Evolutionary conservation across 2,329 filamentous ascomycete genomes (phyloP).

Genomic region (Fusarium globosum): DNA sequence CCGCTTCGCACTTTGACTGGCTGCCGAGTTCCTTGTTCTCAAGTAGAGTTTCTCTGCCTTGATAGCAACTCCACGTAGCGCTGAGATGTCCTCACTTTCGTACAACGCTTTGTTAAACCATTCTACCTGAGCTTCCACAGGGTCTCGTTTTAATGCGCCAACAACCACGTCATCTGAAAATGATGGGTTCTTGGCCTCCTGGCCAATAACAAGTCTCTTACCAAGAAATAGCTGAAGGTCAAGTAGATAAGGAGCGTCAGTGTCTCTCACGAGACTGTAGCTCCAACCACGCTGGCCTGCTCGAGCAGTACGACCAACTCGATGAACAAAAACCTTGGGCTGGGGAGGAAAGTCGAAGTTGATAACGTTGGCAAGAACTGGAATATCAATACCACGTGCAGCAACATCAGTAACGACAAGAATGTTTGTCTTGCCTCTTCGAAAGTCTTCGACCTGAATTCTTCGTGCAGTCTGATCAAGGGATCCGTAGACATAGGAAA

Average conservation of each 20-base stretch:
- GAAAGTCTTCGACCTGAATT: conserved; percentile 91
- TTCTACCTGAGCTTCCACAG: conserved; percentile 81
- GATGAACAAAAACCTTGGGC: conserved; percentile 95
- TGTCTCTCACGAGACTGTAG: conserved; percentile 89
- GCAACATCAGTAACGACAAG: conserved; percentile 97
- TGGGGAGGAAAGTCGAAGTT: conserved; percentile 99
- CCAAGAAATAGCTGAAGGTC: conserved; percentile 95
- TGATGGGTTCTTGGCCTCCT: conserved; percentile 70
- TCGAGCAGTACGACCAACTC: conserved; percentile 94
- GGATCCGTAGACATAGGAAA: conserved; percentile 94
- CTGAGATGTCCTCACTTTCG: conserved; percentile 78
- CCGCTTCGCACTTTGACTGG: conserved; percentile 88
- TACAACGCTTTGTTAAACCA: conserved; percentile 83
- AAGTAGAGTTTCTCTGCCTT: conserved; percentile 96
- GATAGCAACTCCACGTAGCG: conserved; percentile 76
- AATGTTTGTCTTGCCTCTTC: conserved; percentile 85
- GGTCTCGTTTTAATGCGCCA: conserved; percentile 77
- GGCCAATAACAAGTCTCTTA: conserved; percentile 82
- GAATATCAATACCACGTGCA: conserved; percentile 97
- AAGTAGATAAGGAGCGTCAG: conserved; percentile 90
- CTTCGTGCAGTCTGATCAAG: conserved; percentile 94
- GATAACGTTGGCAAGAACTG: conserved; percentile 94
- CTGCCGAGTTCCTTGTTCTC: conserved; percentile 89
- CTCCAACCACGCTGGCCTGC: conserved; percentile 94
- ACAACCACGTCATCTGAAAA: conserved; percentile 87